A percentile compares a stretch with the other conserved stretches of the same genome.
phyloP scores from a whole-genome alignment of 2,329 filamentous ascomycete species.

The Lachnellula hyalina region DNA sequence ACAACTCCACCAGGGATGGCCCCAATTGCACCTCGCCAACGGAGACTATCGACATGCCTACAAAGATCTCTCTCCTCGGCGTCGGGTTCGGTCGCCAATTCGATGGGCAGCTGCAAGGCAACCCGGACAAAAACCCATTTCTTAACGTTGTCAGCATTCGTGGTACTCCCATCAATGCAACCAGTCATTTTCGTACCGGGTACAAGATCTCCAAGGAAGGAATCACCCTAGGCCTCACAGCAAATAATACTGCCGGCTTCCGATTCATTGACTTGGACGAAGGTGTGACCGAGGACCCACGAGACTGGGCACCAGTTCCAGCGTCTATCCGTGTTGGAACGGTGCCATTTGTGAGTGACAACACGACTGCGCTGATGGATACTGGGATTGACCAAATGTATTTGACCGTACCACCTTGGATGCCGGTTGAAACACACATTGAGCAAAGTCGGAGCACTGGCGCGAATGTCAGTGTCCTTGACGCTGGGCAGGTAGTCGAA shows the following conservation, averaged over 20 bases:
- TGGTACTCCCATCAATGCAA: neutral
- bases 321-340: slow-evolving; percentile 5
- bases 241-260: neutral
- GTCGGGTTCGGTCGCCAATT: slow-evolving; percentile 8
- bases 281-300: neutral
- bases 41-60: neutral
- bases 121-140: slow-evolving; percentile 12
- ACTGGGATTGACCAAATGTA: slow-evolving; percentile 9
- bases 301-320: slow-evolving; percentile 3
- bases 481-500: neutral
- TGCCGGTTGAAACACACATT: neutral
- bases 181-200: neutral
- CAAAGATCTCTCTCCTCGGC: slow-evolving; percentile 4
- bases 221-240: slow-evolving; percentile 5
- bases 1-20: slow-evolving; percentile 3
- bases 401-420: slow-evolving; percentile 2
- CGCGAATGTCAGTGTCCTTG: neutral
- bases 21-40: slow-evolving; percentile 2
- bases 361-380: slow-evolving; percentile 6
- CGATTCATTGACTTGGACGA: neutral
- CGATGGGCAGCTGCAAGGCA: slow-evolving; percentile 13
- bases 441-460: neutral
- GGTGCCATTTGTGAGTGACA: neutral
- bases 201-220: slow-evolving; percentile 9
- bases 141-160: slow-evolving; percentile 4